A percentile compares a stretch with the other conserved stretches of the same genome.
Evolutionary conservation across 164 flowering plant species (phyloP).

Genomic region (Liquidambar formosana): DNA sequence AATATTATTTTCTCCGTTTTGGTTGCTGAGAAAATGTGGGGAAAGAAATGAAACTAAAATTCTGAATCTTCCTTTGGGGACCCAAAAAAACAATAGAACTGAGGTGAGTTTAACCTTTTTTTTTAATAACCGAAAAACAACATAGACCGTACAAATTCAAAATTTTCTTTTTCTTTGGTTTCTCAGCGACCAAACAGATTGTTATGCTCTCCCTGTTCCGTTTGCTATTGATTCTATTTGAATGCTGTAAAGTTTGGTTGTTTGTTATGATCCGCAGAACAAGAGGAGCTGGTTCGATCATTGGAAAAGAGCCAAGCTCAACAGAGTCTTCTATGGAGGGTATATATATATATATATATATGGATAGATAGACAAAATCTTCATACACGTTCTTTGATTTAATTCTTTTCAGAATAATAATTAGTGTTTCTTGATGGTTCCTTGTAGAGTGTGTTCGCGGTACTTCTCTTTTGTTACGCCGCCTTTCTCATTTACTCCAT

Average conservation of each 20-base stretch:
- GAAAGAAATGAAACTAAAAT: too few species aligned
- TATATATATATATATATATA: constrained; percentile 14
- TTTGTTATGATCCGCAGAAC: constrained; percentile 48
- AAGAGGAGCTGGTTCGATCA: constrained; percentile 76
- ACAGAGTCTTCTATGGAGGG: constrained; percentile 83
- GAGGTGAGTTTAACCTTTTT: too few species aligned
- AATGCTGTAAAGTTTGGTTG: background rate
- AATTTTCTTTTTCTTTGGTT: background rate
- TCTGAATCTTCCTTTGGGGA: too few species aligned
- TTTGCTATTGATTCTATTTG: background rate
- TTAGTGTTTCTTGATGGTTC: background rate
- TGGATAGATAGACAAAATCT: too few species aligned
- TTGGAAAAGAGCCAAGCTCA: constrained; percentile 58
- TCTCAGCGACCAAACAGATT: background rate
- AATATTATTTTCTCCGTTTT: too few species aligned
- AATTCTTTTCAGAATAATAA: background rate
- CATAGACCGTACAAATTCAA: too few species aligned
- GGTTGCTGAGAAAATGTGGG: too few species aligned
- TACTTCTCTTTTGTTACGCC: constrained; percentile 41
- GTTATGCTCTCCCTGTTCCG: too few species aligned
- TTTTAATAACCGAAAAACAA: too few species aligned
- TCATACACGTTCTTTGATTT: background rate
- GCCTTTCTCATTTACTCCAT: constrained; percentile 70
- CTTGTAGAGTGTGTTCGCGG: constrained; percentile 63
- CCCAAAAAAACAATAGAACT: too few species aligned